A percentile compares a stretch with the other conserved stretches of the same genome.
Conservation (phyloP, 192 early-diverging fungal species). For the Dispira parvispora region DNA sequence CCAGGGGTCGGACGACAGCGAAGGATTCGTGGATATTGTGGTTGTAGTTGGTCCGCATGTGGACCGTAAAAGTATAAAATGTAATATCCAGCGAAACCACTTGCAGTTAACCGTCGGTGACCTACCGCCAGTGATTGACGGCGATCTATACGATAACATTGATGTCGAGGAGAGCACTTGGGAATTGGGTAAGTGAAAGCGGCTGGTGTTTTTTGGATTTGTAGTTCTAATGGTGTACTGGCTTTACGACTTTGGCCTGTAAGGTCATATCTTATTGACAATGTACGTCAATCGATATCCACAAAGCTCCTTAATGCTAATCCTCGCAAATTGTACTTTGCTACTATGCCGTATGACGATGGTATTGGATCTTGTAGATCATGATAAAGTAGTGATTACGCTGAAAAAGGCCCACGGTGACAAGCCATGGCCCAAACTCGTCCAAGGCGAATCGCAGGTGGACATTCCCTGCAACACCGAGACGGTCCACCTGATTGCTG, state of each 20-base stretch:
- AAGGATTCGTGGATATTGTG: neutral
- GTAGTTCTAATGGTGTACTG: too few relatives aligned
- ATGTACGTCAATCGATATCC: too few relatives aligned
- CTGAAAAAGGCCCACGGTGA: constrained; percentile 14
- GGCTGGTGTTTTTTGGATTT: too few relatives aligned
- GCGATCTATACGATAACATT: neutral
- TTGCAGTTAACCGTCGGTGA: neutral
- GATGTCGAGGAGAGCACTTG: neutral
- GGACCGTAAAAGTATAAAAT: constrained; percentile 21
- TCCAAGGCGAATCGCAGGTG: neutral
- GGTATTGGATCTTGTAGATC: constrained; percentile 18
- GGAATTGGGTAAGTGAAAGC: neutral
- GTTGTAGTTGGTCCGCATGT: constrained; percentile 10
- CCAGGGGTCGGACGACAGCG: constrained; percentile 22
- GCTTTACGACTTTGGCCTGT: too few relatives aligned
- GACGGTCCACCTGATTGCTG: constrained; percentile 20
- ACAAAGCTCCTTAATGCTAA: too few relatives aligned
- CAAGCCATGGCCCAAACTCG: constrained; percentile 5
- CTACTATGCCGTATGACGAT: constrained; percentile 7
- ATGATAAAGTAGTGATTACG: constrained; percentile 15
- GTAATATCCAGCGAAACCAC: neutral
- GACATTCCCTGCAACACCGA: constrained; percentile 16
- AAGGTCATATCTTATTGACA: too few relatives aligned
- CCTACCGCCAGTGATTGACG: neutral
- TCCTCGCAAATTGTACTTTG: neutral